A percentile compares a stretch with the other conserved stretches of the same genome.
Conservation (phyloP, 2,329 filamentous ascomycete species). For the Parastagonospora nodorum region DNA sequence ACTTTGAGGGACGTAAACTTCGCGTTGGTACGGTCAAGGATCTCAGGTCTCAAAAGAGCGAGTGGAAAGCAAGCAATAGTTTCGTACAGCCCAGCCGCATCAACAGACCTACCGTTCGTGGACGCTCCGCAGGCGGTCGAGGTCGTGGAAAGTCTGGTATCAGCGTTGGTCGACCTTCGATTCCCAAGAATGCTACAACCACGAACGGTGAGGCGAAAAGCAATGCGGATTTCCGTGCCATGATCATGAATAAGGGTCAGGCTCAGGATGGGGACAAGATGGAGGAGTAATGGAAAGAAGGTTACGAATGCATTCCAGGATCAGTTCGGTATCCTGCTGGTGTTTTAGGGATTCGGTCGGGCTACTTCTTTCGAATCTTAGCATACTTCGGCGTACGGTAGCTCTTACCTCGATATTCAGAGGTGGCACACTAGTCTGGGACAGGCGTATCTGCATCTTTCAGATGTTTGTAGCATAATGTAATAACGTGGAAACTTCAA, state of each 20-base stretch:
- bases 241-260: conserved; percentile 53
- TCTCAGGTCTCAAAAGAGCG: conserved; percentile 44
- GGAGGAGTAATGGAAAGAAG: conserved; percentile 28
- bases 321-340: conserved; percentile 9
- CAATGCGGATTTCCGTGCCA: conserved; percentile 62
- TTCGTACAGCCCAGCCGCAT: conserved; percentile 35
- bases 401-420: too few species aligned
- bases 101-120: conserved; percentile 32
- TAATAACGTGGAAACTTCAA: too few species aligned
- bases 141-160: conserved; percentile 33
- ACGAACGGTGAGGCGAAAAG: conserved; percentile 51
- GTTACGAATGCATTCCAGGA: conserved; percentile 19
- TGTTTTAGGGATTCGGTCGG: conserved; percentile 7
- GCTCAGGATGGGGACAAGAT: conserved; percentile 27
- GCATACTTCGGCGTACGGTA: too few species aligned
- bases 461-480: too few species aligned
- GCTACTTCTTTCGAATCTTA: neutral
- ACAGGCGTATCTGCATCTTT: too few species aligned
- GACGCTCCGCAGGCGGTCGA: conserved; percentile 23
- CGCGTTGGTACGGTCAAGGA: conserved; percentile 58
- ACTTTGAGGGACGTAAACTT: conserved; percentile 48
- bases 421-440: too few species aligned
- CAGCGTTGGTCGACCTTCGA: conserved; percentile 31
- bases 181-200: conserved; percentile 17
- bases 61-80: conserved; percentile 46